phyloP scores from a whole-genome alignment of 805 yeast genomes.

The Candida morakotiae region DNA sequence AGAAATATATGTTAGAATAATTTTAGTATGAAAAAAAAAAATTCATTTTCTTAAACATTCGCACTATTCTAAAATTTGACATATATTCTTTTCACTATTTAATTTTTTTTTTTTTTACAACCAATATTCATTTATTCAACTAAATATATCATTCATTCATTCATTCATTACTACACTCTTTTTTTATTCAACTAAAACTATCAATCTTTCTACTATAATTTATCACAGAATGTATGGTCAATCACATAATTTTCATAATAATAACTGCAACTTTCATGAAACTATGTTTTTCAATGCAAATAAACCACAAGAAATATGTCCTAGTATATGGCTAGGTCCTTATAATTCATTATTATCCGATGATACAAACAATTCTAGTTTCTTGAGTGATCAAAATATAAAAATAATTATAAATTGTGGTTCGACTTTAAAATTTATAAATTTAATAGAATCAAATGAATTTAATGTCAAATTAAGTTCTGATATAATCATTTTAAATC shows the following conservation, averaged over 20 bases:
- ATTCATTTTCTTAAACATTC: too few relatives aligned
- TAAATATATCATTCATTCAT: too few relatives aligned
- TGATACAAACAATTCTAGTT: slow-evolving; percentile 5
- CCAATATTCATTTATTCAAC: too few relatives aligned
- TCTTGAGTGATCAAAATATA: slow-evolving; percentile 21
- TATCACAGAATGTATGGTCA: slow-evolving; percentile 8
- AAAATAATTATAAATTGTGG: slow-evolving; percentile 39
- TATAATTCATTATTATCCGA: slow-evolving; percentile 12
- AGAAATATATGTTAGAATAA: too few relatives aligned
- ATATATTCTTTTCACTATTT: too few relatives aligned
- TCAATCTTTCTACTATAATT: too few relatives aligned
- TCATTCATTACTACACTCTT: too few relatives aligned
- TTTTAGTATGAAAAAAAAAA: too few relatives aligned
- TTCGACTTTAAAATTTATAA: slow-evolving; percentile 26
- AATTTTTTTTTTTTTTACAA: too few relatives aligned
- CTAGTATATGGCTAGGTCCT: slow-evolving; percentile 26
- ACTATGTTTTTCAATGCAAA: slow-evolving; percentile 11
- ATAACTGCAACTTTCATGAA: slow-evolving; percentile 4
- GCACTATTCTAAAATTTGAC: too few relatives aligned
- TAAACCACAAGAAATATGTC: slow-evolving; percentile 21
- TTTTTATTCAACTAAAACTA: too few relatives aligned
- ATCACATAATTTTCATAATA: slow-evolving; percentile 4
- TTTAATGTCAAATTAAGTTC: slow-evolving; percentile 23
- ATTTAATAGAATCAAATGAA: slow-evolving; percentile 16
- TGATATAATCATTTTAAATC: slow-evolving; percentile 32